A percentile compares a stretch with the other conserved stretches of the same genome.
phyloP scores from a whole-genome alignment of 1,284 basidiomycete species.

The Microbotryum intermedium region DNA sequence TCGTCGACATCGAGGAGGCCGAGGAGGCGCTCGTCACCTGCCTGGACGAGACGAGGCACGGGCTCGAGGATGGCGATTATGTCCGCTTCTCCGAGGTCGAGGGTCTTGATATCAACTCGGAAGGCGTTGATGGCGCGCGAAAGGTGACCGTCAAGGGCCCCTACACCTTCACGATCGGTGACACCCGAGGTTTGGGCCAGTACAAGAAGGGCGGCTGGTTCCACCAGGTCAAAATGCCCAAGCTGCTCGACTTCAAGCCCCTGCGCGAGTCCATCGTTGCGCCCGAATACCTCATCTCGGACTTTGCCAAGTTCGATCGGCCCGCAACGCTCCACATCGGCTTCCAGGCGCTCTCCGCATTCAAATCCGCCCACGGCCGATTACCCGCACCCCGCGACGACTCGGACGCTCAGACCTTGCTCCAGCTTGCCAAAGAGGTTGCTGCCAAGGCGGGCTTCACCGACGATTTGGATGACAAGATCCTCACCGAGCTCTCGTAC shows the following conservation, averaged over 20 bases:
- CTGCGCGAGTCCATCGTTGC: slow-evolving; percentile 72
- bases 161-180: slow-evolving; percentile 90
- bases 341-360: slow-evolving; percentile 88
- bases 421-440: slow-evolving; percentile 70
- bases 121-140: slow-evolving; percentile 47
- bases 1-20: slow-evolving; percentile 82
- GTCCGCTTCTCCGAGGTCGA: slow-evolving; percentile 97
- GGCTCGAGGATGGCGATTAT: slow-evolving; percentile 94
- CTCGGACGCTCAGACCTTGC: slow-evolving; percentile 65
- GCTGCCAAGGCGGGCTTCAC: slow-evolving; percentile 48
- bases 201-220: slow-evolving; percentile 92
- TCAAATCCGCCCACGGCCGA: slow-evolving; percentile 53
- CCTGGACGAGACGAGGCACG: slow-evolving; percentile 93
- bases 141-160: slow-evolving; percentile 92
- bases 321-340: slow-evolving; percentile 83
- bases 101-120: slow-evolving; percentile 60
- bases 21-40: slow-evolving; percentile 88
- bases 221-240: slow-evolving; percentile 99
- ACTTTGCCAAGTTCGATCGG: slow-evolving; percentile 96
- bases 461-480: slow-evolving; percentile 61
- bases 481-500: slow-evolving; percentile 76
- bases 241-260: slow-evolving; percentile 89
- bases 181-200: slow-evolving; percentile 65
- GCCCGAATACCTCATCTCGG: slow-evolving; percentile 89
- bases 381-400: slow-evolving; percentile 76